A percentile compares a stretch with the other conserved stretches of the same genome.
These are phyloP conservation scores for Aleurites moluccanus DNA, from an alignment of 441 rosid genomes.

Conservation along the genomic window DNA sequence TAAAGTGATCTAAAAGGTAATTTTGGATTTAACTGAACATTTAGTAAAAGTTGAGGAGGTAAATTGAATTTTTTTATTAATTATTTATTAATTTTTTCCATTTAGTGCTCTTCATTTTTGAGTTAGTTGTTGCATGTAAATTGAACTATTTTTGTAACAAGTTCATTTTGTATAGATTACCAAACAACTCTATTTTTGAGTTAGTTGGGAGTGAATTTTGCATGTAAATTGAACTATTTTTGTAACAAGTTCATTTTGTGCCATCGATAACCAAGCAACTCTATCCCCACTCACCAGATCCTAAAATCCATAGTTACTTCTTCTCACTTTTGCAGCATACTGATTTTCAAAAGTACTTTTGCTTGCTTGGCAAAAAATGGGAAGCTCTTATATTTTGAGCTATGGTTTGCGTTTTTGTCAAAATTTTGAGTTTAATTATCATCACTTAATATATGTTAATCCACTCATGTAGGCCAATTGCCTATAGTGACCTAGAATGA, in stretches of 20 bases:
- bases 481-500: neutral
- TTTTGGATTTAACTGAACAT: no score
- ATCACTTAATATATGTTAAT: neutral
- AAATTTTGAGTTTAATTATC: neutral
- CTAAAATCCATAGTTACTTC: constrained; percentile 23
- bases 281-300: constrained; percentile 16
- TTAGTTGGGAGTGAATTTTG: constrained; percentile 10
- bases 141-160: no score
- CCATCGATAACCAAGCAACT: constrained; percentile 25
- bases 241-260: neutral
- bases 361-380: constrained; percentile 12
- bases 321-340: constrained; percentile 11
- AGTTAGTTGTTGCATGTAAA: no score
- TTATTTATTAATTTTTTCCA: no score
- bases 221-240: neutral
- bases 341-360: constrained; percentile 17
- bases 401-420: neutral
- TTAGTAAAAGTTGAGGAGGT: no score
- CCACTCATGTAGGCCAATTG: constrained; percentile 3
- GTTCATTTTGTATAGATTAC: no score
- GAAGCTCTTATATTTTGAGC: neutral
- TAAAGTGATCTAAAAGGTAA: no score
- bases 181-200: no score
- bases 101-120: no score
- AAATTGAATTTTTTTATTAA: no score